Conservation (phyloP, 1,139 yeast genomes). For the Kurtzmaniella natalensis region DNA sequence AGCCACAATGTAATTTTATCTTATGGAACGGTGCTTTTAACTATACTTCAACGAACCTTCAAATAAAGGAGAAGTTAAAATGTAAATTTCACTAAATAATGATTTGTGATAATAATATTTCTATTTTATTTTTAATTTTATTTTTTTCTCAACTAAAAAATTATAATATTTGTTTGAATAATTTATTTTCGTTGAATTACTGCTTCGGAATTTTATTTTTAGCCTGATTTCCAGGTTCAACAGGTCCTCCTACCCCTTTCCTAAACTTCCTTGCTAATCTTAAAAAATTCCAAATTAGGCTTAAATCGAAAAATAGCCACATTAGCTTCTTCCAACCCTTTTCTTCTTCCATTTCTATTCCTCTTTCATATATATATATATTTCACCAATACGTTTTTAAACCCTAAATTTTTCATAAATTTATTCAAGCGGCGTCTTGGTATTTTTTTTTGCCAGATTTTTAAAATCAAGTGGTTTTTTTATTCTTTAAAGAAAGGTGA, state of each 20-base stretch:
- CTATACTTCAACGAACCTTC: too few relatives aligned
- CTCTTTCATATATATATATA: too few relatives aligned
- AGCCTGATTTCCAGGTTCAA: not conserved
- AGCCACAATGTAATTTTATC: too few relatives aligned
- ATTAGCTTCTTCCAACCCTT: constrained; percentile 1
- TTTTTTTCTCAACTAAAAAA: not conserved
- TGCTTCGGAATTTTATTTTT: not conserved
- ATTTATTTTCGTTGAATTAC: not conserved
- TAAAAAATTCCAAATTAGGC: constrained; percentile 6
- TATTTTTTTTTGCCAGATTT: too few relatives aligned
- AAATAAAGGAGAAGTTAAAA: too few relatives aligned
- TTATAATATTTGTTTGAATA: not conserved
- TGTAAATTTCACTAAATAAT: too few relatives aligned
- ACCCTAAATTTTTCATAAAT: constrained; percentile 2
- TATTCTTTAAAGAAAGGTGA: too few relatives aligned
- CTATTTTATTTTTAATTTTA: too few relatives aligned
- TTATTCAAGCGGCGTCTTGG: not conserved
- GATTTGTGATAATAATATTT: not conserved
- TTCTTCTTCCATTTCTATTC: too few relatives aligned
- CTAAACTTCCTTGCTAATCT: constrained; percentile 5
- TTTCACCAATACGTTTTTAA: constrained; percentile 1
- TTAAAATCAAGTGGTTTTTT: too few relatives aligned
- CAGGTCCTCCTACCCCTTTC: constrained; percentile 8
- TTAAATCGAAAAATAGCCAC: constrained; percentile 3
- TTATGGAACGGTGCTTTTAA: too few relatives aligned